Evolutionary conservation across 805 yeast species (phyloP).

Genomic region (Wickerhamiella brachini): DNA sequence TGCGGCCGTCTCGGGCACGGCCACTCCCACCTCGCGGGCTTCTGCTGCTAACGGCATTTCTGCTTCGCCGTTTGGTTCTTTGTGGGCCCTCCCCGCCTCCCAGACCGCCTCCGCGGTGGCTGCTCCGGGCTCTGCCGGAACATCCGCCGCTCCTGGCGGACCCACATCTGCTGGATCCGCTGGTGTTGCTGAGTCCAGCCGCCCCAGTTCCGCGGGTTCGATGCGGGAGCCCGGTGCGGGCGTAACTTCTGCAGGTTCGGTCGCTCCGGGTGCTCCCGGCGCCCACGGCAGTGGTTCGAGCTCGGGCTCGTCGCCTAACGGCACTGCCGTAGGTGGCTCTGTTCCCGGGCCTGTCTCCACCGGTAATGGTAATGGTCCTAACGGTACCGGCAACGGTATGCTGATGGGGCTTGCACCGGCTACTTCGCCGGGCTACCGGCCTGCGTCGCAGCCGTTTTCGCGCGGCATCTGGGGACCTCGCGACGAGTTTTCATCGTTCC

Average conservation of each 20-base stretch:
- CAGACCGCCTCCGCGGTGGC: not conserved
- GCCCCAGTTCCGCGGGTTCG: not conserved
- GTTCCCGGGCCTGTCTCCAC: constrained; percentile 2
- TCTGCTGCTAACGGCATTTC: not conserved
- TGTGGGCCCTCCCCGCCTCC: constrained; percentile 2
- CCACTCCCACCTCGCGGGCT: constrained; percentile 2
- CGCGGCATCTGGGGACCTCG: constrained; percentile 3
- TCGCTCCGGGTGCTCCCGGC: constrained; percentile 2
- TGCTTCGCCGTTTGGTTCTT: not conserved
- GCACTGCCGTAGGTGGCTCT: constrained; percentile 4
- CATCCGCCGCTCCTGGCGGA: constrained; percentile 1
- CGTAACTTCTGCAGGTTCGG: not conserved
- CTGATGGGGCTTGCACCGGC: not conserved
- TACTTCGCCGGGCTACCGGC: constrained; percentile 1
- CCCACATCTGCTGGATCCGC: constrained; percentile 3
- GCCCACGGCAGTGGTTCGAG: constrained; percentile 7
- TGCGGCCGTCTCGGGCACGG: constrained; percentile 3
- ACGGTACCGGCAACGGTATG: not conserved
- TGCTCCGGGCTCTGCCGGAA: not conserved
- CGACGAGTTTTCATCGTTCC: not conserved
- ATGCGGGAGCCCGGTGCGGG: not conserved
- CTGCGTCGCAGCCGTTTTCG: not conserved
- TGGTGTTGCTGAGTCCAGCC: not conserved
- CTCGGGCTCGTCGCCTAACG: constrained; percentile 9
- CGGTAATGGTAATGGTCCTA: not conserved